Base-by-base conservation (phyloP, 805 yeast genomes). In the Blastobotrys muscicola region DNA sequence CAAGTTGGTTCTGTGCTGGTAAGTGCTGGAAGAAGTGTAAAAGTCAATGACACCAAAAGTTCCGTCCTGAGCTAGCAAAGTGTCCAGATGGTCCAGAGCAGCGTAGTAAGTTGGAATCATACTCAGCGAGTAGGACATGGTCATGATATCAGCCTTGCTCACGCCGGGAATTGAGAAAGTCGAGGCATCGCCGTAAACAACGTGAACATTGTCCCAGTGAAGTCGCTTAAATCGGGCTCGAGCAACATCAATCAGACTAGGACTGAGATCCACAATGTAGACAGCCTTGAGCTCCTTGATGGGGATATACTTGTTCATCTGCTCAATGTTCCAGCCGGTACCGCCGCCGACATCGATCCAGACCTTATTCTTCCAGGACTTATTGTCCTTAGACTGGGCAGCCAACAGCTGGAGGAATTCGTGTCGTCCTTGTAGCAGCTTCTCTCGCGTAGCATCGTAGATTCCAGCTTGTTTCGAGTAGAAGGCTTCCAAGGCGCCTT, bases 71-170 rank as follows among this genome's bases (percentile, higher is more conserved):
- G 71, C 71, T 45, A 75, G 69, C 51, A 84, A 62, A 41, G 71
- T 57, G 12, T 66, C 58, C 8, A 82, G 80, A 53, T 79, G 79
- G 58, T 85, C 94, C 49, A 84, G 68, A 8, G 85, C 82, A 8
- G 89, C 78, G 61, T 83, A 82, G 61, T 79, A 85, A 33, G 84
- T 70, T 37, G 94, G 94, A 54, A 84, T 84, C 94, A 84, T 84
- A 13, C 90, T 82, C 45, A 84, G 69, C 1, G 90, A 82, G 63
- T 84, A 84, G 6, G 89, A 81, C 58, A 83, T 80, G 7, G 94
- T 82, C 51, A 84, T 70, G 48, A 84, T 66, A 54, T 85, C 87
- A n/a, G 83, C 89, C 41, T 46, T 45, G 14, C 48, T 46, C n/a
- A 39, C 30, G 41, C 47, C 45, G 8, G 76, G 74, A 33, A 82